Evolutionary conservation across 768 basidiomycete species (phyloP).

Genomic region (Amanita polypyramis): DNA sequence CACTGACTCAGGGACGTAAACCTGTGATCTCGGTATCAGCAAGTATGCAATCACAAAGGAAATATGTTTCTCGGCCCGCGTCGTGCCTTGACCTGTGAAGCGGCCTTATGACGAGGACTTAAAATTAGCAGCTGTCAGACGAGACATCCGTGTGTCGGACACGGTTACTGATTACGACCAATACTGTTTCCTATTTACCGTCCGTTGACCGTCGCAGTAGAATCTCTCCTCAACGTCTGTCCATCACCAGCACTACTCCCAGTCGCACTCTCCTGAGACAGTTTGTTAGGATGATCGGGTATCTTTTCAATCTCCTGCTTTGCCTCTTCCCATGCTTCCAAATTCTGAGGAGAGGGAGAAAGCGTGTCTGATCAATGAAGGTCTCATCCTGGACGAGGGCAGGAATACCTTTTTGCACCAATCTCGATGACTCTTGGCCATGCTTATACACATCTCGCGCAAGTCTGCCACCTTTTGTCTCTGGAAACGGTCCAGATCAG

Average conservation of each 20-base stretch:
- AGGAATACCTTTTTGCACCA: conserved; percentile 85
- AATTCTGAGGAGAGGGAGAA: conserved; percentile 46
- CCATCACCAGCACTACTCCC: conserved; percentile 24
- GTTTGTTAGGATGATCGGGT: conserved; percentile 78
- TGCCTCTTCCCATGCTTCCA: conserved; percentile 96
- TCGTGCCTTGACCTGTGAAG: too few relatives aligned
- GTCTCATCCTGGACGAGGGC: neutral
- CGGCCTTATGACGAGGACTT: too few relatives aligned
- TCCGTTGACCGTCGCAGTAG: conserved; percentile 63
- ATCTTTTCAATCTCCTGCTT: conserved; percentile 88
- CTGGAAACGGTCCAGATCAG: conserved; percentile 96
- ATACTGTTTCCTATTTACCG: conserved; percentile 18
- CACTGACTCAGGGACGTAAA: too few relatives aligned
- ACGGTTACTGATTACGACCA: neutral
- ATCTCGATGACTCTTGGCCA: conserved; percentile 86
- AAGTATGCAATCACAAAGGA: too few relatives aligned
- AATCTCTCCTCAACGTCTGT: conserved; percentile 39
- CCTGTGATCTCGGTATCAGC: too few relatives aligned
- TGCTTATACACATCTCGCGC: conserved; percentile 84
- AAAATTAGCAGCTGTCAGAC: too few relatives aligned
- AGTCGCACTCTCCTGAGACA: conserved; percentile 25
- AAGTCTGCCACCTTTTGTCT: conserved; percentile 97
- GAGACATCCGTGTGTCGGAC: too few relatives aligned
- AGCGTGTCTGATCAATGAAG: conserved; percentile 4
- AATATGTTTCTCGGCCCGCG: too few relatives aligned